These are phyloP conservation scores for Eragrostis tef DNA, from an alignment of 202 grass and related monocot genomes.

Conservation along the genomic window DNA sequence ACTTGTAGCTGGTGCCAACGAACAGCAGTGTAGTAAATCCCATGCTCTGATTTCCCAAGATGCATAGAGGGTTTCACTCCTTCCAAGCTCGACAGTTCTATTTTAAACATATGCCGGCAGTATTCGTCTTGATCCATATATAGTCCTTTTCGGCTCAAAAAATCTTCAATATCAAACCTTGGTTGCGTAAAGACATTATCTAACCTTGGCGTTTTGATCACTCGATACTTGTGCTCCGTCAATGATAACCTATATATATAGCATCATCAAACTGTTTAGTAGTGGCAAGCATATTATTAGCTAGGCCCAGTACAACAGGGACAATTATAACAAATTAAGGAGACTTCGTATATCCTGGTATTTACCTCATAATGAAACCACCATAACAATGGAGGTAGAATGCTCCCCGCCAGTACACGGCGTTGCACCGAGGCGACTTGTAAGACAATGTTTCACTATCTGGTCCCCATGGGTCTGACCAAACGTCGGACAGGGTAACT, in stretches of 20 bases:
- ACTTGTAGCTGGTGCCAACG: not conserved
- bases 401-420: not conserved
- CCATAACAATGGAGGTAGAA: slow-evolving; percentile 7
- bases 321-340: not conserved
- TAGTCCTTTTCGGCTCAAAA: not conserved
- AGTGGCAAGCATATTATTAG: not conserved
- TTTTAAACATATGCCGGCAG: not conserved
- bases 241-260: not conserved
- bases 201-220: slow-evolving; percentile 5
- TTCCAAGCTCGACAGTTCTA: not conserved
- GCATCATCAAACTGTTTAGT: not conserved
- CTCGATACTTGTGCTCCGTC: not conserved
- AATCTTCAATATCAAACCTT: not conserved
- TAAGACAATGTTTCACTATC: not conserved
- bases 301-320: too few species aligned
- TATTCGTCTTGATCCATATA: not conserved
- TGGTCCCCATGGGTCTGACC: not conserved
- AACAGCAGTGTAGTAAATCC: slow-evolving; percentile 17
- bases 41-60: slow-evolving; percentile 13
- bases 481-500: too few species aligned
- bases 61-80: not conserved
- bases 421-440: not conserved
- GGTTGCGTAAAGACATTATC: not conserved
- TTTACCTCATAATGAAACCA: slow-evolving; percentile 6
- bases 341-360: not conserved